Evolutionary conservation across 768 basidiomycete genomes (phyloP), one percentile per base, ranked within the genome.

Genomic region (Lanmaoa rubissima): DNA sequence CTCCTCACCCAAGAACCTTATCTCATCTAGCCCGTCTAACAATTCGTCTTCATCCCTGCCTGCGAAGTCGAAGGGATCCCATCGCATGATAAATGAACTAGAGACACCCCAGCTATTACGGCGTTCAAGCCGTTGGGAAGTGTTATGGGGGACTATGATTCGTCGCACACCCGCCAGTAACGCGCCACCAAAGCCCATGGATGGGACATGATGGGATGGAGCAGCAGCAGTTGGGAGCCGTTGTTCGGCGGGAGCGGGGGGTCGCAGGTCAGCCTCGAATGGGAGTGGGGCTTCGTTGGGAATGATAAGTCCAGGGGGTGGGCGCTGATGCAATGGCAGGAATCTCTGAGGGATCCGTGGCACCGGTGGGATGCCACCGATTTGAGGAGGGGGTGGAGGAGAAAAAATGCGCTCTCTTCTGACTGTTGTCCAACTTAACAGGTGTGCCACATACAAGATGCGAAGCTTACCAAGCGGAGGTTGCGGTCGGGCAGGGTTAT

Each of bases 151-250:
- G 24, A 38, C 53, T 8, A 69, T 59, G 36, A 70, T 56, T 43
- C 68, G 74, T 13, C 73, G 67, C 41, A 72, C 71, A 17, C 74
- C 64, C 11, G 85, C 75, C 7, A 87, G 71, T 4, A 88, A 61
- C 3, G 82, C 87, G 21, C 87, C 87, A 9, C 87, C 87, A 24
- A 89, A 69, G 14, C 84, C 84, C 77, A 89, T 82, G 8, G 74
- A 58, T 19, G 88, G 88, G 4, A 77, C 71, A 53, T 80, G 78
- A 57, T 83, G 83, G 43, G 84, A 84, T 5, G 80, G 79, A 26
- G 76, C 70, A 3, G 80, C 79, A 26, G 78, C 75, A 5, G 73
- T 68, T 1, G 65, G 65, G 2, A 64, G 61, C 2, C 72, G 68
- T 10, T 61, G 66, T 17, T 54, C 69, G 45, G 38, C 72, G 39